Conservation (phyloP, 2,329 filamentous ascomycete species). For the Nigrograna mackinnonii region DNA sequence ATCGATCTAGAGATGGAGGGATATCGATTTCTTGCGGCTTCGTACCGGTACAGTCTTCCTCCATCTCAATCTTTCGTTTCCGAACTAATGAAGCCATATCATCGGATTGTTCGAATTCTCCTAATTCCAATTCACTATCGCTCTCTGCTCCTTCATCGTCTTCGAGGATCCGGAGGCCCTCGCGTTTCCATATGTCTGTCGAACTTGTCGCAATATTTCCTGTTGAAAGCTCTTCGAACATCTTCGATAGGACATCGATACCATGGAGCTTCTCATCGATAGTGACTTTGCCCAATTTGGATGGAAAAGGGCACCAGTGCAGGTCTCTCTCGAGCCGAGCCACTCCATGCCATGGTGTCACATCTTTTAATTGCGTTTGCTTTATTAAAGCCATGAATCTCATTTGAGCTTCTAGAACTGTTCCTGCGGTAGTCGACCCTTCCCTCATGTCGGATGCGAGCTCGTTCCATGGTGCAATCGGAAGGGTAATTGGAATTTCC, state of each 20-base stretch:
- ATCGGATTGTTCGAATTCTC: slow-evolving; percentile 16
- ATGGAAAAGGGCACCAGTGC: slow-evolving; percentile 53
- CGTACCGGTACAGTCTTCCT: slow-evolving; percentile 14
- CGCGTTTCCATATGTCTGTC: slow-evolving; percentile 51
- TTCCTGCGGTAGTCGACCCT: slow-evolving; percentile 10
- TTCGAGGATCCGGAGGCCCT: slow-evolving; percentile 51
- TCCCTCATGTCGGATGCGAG: slow-evolving; percentile 20
- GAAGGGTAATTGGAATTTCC: slow-evolving; percentile 46
- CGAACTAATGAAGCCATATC: slow-evolving; percentile 43
- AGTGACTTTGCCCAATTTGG: slow-evolving; percentile 40
- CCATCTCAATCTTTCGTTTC: slow-evolving; percentile 37
- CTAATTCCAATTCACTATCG: slow-evolving; percentile 37
- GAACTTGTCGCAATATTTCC: slow-evolving; percentile 44
- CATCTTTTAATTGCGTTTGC: slow-evolving; percentile 29
- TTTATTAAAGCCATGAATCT: slow-evolving; percentile 39
- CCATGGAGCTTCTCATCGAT: slow-evolving; percentile 45
- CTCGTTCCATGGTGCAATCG: slow-evolving; percentile 52
- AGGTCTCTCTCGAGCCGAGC: slow-evolving; percentile 45
- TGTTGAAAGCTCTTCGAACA: slow-evolving; percentile 37
- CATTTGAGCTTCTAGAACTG: slow-evolving; percentile 33
- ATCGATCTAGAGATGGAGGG: too few species aligned
- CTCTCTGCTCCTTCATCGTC: slow-evolving; percentile 39
- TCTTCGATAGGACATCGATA: slow-evolving; percentile 40
- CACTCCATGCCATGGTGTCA: slow-evolving; percentile 45
- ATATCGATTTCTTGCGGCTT: too few species aligned